Percentiles rank a stretch among this genome's conserved stretches.
Evolutionary conservation across 2,329 filamentous ascomycete genomes (phyloP).

Genomic region (Bipolaris oryzae): DNA sequence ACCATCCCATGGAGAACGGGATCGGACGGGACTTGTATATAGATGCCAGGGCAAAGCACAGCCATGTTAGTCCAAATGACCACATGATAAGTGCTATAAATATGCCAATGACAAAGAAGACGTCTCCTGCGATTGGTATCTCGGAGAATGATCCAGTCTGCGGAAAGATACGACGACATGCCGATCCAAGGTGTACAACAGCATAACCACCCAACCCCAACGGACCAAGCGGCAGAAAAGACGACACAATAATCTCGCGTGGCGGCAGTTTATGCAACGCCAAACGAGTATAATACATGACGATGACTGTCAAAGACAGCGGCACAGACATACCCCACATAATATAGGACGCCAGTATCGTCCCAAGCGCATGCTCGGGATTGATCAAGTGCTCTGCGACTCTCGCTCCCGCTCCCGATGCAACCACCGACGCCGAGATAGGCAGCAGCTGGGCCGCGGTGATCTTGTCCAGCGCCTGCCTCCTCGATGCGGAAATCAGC

Average conservation of each 20-base stretch:
- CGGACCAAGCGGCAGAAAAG: slow-evolving; percentile 70
- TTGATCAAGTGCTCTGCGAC: slow-evolving; percentile 66
- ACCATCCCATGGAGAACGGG: slow-evolving; percentile 69
- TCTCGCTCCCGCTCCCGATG: slow-evolving; percentile 67
- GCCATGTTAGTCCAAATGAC: slow-evolving; percentile 62
- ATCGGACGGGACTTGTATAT: slow-evolving; percentile 54
- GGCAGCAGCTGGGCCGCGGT: slow-evolving; percentile 70
- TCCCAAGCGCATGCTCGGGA: slow-evolving; percentile 62
- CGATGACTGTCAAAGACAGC: slow-evolving; percentile 66
- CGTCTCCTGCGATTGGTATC: slow-evolving; percentile 52
- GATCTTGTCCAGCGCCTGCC: slow-evolving; percentile 52
- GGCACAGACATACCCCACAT: slow-evolving; percentile 71
- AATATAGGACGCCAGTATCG: slow-evolving; percentile 68
- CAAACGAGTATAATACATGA: slow-evolving; percentile 72
- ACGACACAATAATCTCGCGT: slow-evolving; percentile 69
- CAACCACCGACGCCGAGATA: slow-evolving; percentile 70
- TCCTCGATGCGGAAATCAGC: slow-evolving; percentile 55
- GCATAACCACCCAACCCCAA: slow-evolving; percentile 70
- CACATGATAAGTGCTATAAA: slow-evolving; percentile 61
- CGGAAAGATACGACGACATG: slow-evolving; percentile 52
- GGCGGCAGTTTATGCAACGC: slow-evolving; percentile 70
- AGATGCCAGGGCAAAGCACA: slow-evolving; percentile 60
- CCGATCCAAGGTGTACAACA: slow-evolving; percentile 58
- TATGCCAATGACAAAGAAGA: slow-evolving; percentile 64
- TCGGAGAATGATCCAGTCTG: slow-evolving; percentile 46